phyloP scores from a whole-genome alignment of 2,329 filamentous ascomycete species.

The Diplodia seriata region DNA sequence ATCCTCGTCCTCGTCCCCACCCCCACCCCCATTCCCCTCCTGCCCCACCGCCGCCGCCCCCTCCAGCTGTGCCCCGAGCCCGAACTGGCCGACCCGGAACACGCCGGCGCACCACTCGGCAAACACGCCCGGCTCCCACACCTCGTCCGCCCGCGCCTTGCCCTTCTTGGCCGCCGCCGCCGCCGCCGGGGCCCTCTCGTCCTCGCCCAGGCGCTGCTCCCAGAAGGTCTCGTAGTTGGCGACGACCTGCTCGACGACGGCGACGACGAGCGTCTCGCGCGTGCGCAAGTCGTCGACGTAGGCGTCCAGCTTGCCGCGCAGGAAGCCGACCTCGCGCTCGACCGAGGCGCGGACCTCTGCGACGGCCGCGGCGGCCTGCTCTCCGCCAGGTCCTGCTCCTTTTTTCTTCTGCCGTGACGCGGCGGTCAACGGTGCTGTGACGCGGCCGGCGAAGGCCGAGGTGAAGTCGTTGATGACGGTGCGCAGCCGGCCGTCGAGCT shows the following conservation, averaged over 20 bases:
- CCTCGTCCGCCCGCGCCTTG: slow-evolving; percentile 66
- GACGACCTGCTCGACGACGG: slow-evolving; percentile 69
- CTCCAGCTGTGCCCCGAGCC: slow-evolving; percentile 41
- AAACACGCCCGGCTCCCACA: slow-evolving; percentile 71
- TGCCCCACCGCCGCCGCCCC: neutral
- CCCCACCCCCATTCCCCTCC: neutral
- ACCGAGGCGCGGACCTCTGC: slow-evolving; percentile 56
- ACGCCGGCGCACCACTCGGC: slow-evolving; percentile 66
- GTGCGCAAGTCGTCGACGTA: slow-evolving; percentile 71
- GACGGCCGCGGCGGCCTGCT: slow-evolving; percentile 34
- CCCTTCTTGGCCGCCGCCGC: slow-evolving; percentile 51
- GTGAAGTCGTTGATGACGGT: slow-evolving; percentile 72
- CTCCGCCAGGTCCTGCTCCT: slow-evolving; percentile 10
- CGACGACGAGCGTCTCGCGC: slow-evolving; percentile 69
- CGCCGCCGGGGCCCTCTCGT: slow-evolving; percentile 37
- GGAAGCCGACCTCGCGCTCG: slow-evolving; percentile 63
- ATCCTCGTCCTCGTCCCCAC: neutral
- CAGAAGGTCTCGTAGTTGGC: slow-evolving; percentile 68
- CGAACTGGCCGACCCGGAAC: slow-evolving; percentile 62
- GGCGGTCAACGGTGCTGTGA: slow-evolving; percentile 58
- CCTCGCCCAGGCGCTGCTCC: slow-evolving; percentile 45
- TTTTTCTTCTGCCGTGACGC: slow-evolving; percentile 33
- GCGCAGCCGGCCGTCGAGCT: slow-evolving; percentile 68
- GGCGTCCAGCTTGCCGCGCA: slow-evolving; percentile 64
- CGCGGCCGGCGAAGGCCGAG: slow-evolving; percentile 62